Percentiles rank a stretch among this genome's conserved stretches.
phyloP scores from a whole-genome alignment of 2,329 filamentous ascomycete species.

The Epichloe typhina region DNA sequence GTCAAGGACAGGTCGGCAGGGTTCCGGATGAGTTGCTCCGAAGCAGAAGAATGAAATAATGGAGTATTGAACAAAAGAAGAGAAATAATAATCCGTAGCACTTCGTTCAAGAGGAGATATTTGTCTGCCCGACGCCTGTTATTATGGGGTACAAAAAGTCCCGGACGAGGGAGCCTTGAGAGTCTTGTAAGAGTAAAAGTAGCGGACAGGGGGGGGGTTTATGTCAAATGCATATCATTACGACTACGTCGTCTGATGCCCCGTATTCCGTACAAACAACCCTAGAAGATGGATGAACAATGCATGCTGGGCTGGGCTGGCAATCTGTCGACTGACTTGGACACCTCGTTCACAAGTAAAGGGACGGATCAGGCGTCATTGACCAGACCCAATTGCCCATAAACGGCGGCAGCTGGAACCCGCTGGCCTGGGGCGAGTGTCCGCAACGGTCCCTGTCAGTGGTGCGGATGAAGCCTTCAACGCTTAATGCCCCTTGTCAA shows the following conservation, averaged over 20 bases:
- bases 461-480: slow-evolving; percentile 3
- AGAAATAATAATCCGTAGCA: not conserved
- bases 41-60: not conserved
- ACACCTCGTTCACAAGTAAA: not conserved
- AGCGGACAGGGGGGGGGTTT: not conserved
- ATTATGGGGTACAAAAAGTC: slow-evolving; percentile 1
- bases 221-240: not conserved
- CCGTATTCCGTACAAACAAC: not conserved
- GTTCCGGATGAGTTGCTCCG: not conserved
- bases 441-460: slow-evolving; percentile 1
- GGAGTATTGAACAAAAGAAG: not conserved
- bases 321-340: not conserved
- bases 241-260: not conserved
- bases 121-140: not conserved
- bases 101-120: not conserved
- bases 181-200: not conserved
- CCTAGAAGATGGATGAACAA: not conserved
- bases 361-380: not conserved
- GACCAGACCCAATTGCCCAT: not conserved
- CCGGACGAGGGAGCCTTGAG: not conserved
- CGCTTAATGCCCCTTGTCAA: slow-evolving; percentile 2
- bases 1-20: not conserved
- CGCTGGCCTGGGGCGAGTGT: not conserved
- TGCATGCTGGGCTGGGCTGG: not conserved
- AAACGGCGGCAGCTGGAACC: slow-evolving; percentile 1